Evolutionary conservation across 768 basidiomycete species (phyloP).

Genomic region (Boletus bicolor): DNA sequence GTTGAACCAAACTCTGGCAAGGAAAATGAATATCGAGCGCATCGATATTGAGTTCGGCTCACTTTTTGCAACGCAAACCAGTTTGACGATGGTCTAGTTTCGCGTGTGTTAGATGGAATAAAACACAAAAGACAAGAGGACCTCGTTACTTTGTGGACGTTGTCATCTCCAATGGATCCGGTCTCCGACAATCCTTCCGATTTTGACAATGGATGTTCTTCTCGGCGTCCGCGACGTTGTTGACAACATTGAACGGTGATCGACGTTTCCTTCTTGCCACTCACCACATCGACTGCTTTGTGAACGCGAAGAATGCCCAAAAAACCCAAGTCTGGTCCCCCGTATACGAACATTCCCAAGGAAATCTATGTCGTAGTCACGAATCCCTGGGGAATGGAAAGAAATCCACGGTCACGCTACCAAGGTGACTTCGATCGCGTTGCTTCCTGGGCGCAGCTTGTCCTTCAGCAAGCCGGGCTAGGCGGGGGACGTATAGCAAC

Average conservation of each 20-base stretch:
- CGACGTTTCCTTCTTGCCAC: background rate
- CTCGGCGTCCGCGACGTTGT: background rate
- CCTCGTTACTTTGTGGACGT: conserved; percentile 12
- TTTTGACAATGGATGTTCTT: background rate
- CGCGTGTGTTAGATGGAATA: conserved; percentile 2
- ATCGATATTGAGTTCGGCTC: conserved; percentile 2
- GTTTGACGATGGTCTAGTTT: conserved; percentile 43
- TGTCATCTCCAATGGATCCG: conserved; percentile 13
- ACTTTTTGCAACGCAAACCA: conserved; percentile 60
- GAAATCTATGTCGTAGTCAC: conserved; percentile 26
- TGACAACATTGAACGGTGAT: too few relatives aligned
- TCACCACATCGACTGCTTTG: background rate
- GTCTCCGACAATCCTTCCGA: conserved; percentile 17
- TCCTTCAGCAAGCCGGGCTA: conserved; percentile 22
- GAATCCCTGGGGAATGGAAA: conserved; percentile 24
- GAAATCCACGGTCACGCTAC: conserved; percentile 2
- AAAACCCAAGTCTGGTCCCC: conserved; percentile 25
- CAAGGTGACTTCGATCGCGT: conserved; percentile 20
- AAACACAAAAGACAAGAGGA: background rate
- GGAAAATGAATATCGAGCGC: background rate
- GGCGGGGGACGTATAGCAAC: conserved; percentile 8
- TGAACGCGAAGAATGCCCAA: conserved; percentile 13
- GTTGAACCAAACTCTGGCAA: conserved; percentile 6
- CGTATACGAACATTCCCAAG: conserved; percentile 21
- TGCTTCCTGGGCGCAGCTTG: conserved; percentile 24